Base-by-base conservation (phyloP, 345 rosid species). In the Eutrema yunnanense region DNA sequence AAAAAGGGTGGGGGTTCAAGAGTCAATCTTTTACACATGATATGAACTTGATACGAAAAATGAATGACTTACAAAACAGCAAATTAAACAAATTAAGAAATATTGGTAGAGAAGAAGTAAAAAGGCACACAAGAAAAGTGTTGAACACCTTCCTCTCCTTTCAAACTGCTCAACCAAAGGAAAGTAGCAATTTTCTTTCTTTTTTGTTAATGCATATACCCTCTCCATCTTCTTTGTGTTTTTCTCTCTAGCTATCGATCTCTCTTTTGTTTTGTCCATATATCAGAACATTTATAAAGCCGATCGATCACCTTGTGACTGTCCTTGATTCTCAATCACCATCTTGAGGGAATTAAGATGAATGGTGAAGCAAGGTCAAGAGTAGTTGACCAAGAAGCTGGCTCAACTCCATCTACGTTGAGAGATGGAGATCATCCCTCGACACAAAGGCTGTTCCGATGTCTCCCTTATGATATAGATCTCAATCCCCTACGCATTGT, bases 401-500 rank as follows among this genome's bases (percentile, higher is more conserved):
- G 79, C 26, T 80, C 79, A 6, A 75, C 65, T 44, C 50, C 83
- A 26, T 51, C 77, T 65, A 34, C 65, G 9, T 73, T 78, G 1
- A 62, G 73, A 46, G 53, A 78, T 59, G 82, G 51, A 12, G 80
- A 75, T 50, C 46, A 12, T 36, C 65, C 48, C 0, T 53, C 81
- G 0, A 60, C 73, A 9, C 82, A 62, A 19, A 30, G 79, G 3
- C 19, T 32, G 0, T 70, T 79, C 2, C 71, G 49, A 10, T 75
- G 67, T 72, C 57, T 76, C 46, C 73, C 70, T n/a, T 40, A 40
- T 19, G 80, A 80, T 14, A 55, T 76, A 52, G 71, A 86, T 70
- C 81, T 89, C 42, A 81, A 92, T 47, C 84, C 83, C 47, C 65
- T 75, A 11, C 88, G 96, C 19, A 78, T 78, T 86, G 97, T 86